Percentiles rank a stretch among this genome's conserved stretches.
Evolutionary conservation across 106 monocot species (phyloP).

Genomic region (Ottelia alismoides): DNA sequence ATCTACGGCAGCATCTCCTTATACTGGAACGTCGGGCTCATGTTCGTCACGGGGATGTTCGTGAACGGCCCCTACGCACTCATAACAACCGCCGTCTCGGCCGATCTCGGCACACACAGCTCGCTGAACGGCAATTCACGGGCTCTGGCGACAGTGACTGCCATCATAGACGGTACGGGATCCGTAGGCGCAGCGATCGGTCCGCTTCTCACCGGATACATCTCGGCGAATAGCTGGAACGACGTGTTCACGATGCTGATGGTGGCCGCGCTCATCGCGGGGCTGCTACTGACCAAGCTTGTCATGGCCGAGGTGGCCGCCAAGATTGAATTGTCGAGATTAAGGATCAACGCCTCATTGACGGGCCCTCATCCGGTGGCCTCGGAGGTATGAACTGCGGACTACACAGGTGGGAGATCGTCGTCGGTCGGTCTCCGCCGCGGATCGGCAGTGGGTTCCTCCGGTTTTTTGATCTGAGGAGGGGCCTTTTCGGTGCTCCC

Average conservation of each 20-base stretch:
- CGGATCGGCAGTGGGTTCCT: too few species aligned
- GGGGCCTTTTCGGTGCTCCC: too few species aligned
- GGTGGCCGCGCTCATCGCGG: conserved; percentile 58
- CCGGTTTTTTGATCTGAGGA: too few species aligned
- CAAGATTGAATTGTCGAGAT: conserved; percentile 36
- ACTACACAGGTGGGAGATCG: too few species aligned
- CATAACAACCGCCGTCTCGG: conserved; percentile 86
- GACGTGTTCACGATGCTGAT: conserved; percentile 88
- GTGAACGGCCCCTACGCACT: conserved; percentile 90
- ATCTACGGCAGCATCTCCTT: conserved; percentile 60
- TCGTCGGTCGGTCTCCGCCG: too few species aligned
- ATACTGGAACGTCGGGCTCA: conserved; percentile 44
- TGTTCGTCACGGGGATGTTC: conserved; percentile 80
- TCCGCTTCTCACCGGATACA: conserved; percentile 75
- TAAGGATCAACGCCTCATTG: too few species aligned
- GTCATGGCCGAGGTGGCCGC: conserved; percentile 57
- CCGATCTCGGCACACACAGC: conserved; percentile 79
- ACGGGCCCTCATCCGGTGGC: too few species aligned
- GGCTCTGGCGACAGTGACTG: conserved; percentile 81
- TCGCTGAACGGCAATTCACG: conserved; percentile 74
- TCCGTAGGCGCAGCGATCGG: conserved; percentile 84
- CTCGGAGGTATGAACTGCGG: too few species aligned
- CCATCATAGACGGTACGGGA: conserved; percentile 90
- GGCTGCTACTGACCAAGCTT: conserved; percentile 63
- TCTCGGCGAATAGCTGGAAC: conserved; percentile 69